Evolutionary conservation across 805 yeast species (phyloP), one percentile per base, ranked within the genome.

Genomic region (Ogataea nitratoaversa): DNA sequence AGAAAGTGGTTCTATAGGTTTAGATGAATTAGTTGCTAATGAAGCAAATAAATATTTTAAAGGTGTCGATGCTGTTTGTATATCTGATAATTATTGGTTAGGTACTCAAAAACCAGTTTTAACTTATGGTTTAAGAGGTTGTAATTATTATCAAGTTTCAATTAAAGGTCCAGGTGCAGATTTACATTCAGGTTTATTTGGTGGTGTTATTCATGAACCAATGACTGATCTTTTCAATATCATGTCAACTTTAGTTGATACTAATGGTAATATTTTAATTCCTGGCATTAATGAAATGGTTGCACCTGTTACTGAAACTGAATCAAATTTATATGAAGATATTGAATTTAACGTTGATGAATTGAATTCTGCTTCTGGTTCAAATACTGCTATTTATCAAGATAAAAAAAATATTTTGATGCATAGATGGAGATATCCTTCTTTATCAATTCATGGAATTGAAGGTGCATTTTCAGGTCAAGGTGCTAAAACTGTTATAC

Each of bases 381-480:
- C 96, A 8, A 62, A 87, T 48, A 89, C 96, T 34, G 79, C 89
- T 28, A 72, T 90, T 44, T 82, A 82, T 68, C 72, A 78, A 48
- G 74, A 75, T 62, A 86, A 88, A 67, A 81, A 88, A 68, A 83
- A 82, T 44, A 89, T 95, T 44, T 76, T 93, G 56, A 91, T 89
- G 84, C 97, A 90, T 66, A 82, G 99, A 76, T 93, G 99, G 99
- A 84, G 99, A 74, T 89, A 74, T 68, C 99, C 99, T 41, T 88
- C 98, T 7, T 72, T 93, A 56, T 90, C 98, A 2, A 65, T 93
- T 50, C 99, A 93, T 66, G 99, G 99, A 52, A 76, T 93, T 41
- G 99, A 93, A 68, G 99, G 99, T 49, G 99, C 98, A 5, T 93
- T 93, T 65, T 82, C 84, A 35, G 91, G 85, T 32, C 76, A 84